These are phyloP conservation scores for Fusarium staphyleae DNA, from an alignment of 2,329 filamentous ascomycete genomes.

Conservation along the genomic window DNA sequence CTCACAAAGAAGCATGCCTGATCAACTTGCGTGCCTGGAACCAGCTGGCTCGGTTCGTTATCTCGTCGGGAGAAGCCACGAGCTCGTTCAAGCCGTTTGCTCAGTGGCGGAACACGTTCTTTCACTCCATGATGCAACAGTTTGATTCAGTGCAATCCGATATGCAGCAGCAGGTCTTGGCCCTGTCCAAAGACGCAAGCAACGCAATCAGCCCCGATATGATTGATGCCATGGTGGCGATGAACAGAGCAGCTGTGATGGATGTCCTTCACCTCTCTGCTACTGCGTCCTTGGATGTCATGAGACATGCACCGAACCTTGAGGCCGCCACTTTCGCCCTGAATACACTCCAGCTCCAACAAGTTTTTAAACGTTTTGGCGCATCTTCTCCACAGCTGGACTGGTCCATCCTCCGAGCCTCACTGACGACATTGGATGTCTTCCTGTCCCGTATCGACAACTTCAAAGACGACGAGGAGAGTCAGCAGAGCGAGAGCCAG, in stretches of 20 bases:
- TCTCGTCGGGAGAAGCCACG: conserved; percentile 55
- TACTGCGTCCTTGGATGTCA: conserved; percentile 58
- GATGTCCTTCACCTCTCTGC: conserved; percentile 60
- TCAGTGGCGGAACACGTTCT: conserved; percentile 63
- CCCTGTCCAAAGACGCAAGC: conserved; percentile 56
- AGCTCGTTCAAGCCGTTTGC: conserved; percentile 56
- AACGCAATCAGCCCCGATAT: conserved; percentile 53
- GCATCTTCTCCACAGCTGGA: conserved; percentile 53
- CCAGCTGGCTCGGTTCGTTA: conserved; percentile 66
- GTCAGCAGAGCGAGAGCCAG: conserved; percentile 49
- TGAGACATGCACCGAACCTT: conserved; percentile 55
- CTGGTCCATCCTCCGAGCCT: conserved; percentile 55
- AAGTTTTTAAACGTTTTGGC: conserved; percentile 58
- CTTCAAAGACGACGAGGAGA: conserved; percentile 49
- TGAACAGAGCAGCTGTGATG: conserved; percentile 61
- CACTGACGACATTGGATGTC: conserved; percentile 56
- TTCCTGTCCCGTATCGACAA: conserved; percentile 57
- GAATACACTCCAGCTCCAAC: conserved; percentile 58
- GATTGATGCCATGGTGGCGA: conserved; percentile 57
- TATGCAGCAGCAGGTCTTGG: conserved; percentile 62
- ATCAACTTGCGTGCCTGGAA: conserved; percentile 70
- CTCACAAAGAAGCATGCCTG: conserved; percentile 71
- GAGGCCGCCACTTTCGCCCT: conserved; percentile 57
- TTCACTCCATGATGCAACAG: conserved; percentile 64
- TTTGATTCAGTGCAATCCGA: conserved; percentile 63